Evolutionary conservation across 2,329 filamentous ascomycete species (phyloP).

Genomic region (Hypoxylon sp.): DNA sequence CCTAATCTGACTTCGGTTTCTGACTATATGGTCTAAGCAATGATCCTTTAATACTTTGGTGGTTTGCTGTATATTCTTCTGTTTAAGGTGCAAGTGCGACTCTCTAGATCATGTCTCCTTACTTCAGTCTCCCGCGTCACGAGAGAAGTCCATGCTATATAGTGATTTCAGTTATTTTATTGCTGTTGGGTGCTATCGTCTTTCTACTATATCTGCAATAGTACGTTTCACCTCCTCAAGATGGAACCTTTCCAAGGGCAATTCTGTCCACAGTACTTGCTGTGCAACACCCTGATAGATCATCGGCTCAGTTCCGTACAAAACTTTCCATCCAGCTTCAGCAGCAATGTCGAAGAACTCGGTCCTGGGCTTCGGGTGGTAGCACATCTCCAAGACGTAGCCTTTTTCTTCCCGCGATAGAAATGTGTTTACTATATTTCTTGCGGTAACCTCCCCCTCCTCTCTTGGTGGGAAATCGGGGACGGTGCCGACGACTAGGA

Average conservation of each 20-base stretch:
- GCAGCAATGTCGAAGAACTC: constrained; percentile 69
- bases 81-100: no score
- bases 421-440: constrained; percentile 63
- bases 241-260: constrained; percentile 4
- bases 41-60: no score
- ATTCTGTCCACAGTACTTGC: constrained; percentile 29
- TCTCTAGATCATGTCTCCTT: no score
- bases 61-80: no score
- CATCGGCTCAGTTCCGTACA: constrained; percentile 78
- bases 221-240: constrained; percentile 6
- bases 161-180: no score
- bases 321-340: constrained; percentile 73
- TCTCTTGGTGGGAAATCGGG: constrained; percentile 78
- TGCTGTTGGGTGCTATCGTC: neutral
- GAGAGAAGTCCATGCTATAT: no score
- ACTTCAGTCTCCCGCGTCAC: no score
- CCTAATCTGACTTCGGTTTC: no score
- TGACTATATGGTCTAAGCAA: no score
- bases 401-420: constrained; percentile 64
- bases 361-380: constrained; percentile 77
- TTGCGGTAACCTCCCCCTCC: constrained; percentile 66
- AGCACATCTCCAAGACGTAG: constrained; percentile 83
- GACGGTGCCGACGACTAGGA: constrained; percentile 76
- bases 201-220: neutral
- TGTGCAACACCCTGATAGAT: constrained; percentile 82